Evolutionary conservation across 2,329 filamentous ascomycete species (phyloP), one percentile per base, ranked within the genome.

Genomic region (Dactylella cylindrospora): DNA sequence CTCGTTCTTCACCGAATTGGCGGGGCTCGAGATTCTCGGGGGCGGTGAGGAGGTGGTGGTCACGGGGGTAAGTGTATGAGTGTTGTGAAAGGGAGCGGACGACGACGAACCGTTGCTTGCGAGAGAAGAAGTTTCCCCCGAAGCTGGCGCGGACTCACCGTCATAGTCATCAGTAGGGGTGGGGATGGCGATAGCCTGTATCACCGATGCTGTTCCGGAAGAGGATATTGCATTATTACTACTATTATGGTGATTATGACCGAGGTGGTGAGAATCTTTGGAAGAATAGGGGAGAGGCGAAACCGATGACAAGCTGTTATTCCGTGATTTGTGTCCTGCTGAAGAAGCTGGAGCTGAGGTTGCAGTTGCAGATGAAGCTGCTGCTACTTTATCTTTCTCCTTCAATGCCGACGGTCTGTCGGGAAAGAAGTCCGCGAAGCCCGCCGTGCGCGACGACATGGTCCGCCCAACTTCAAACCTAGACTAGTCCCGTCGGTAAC

Each of bases 371-470:
- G 51, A 38, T 19, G 47, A 54, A 9, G 55, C 13, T 10, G 52
- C 53, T 15, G 47, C 25, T 19, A 46, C 45, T 41, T 44, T 52
- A 25, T 67, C 57, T 50, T 67, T 67, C 60, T 67, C 65, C 55
- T 65, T 59, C 51, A 79, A 73, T 66, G 82, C 83, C 69, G 82
- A 81, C 68, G 87, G 86, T 71, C 86, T 87, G 72, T 85, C 83
- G 68, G 86, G 86, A 75, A 90, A 90, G 80, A 89, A 93, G 76
- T 90, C 84, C 76, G 85, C 86, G 79, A 90, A 90, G 76, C 84
- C 84, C 77, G 85, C 84, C 55, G 62, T 54, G 67, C 68, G 68
- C 59, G 50, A 55, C 68, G 68, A 69, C 68, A 69, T 69, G 66
- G 66, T 69, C 67, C 66, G 67, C 64, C 65, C 62, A 62, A 60